A percentile compares a stretch with the other conserved stretches of the same genome.
Conservation (phyloP, 768 basidiomycete species). For the Mycena alexandri region DNA sequence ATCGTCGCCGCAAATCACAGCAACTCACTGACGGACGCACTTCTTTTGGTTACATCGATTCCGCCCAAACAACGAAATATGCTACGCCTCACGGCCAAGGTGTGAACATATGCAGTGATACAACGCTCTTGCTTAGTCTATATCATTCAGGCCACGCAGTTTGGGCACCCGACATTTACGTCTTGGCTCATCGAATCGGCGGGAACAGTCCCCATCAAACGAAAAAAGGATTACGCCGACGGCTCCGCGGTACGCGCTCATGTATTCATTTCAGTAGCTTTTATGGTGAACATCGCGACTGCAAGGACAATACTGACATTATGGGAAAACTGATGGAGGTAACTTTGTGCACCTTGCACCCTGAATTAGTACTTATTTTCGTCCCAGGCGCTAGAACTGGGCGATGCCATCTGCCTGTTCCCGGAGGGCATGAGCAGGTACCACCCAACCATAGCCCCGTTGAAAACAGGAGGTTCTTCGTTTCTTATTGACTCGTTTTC, state of each 20-base stretch:
- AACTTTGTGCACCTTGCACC: slow-evolving; percentile 5
- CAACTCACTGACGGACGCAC: slow-evolving; percentile 88
- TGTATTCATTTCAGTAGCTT: background rate
- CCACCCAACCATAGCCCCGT: slow-evolving; percentile 87
- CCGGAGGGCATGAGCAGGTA: slow-evolving; percentile 90
- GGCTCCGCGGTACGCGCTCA: slow-evolving; percentile 33
- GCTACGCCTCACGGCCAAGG: slow-evolving; percentile 87
- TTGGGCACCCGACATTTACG: slow-evolving; percentile 85
- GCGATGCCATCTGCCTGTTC: slow-evolving; percentile 86
- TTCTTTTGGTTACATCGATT: slow-evolving; percentile 81
- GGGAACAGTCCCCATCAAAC: slow-evolving; percentile 86
- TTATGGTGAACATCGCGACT: slow-evolving; percentile 39
- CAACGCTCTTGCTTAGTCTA: too few species aligned
- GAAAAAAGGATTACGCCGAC: slow-evolving; percentile 76
- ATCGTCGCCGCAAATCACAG: slow-evolving; percentile 90
- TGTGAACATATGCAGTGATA: too few species aligned
- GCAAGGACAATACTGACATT: slow-evolving; percentile 72
- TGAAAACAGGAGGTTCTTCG: slow-evolving; percentile 83
- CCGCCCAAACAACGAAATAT: slow-evolving; percentile 82
- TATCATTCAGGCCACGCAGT: slow-evolving; percentile 69
- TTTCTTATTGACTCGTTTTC: slow-evolving; percentile 12
- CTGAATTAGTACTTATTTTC: slow-evolving; percentile 26
- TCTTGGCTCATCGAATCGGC: slow-evolving; percentile 93
- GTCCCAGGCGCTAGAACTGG: slow-evolving; percentile 75
- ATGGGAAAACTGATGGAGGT: slow-evolving; percentile 82